Percentiles rank a stretch among this genome's conserved stretches.
phyloP scores from a whole-genome alignment of 2,329 filamentous ascomycete species.

The Pestalotiopsis sp. region DNA sequence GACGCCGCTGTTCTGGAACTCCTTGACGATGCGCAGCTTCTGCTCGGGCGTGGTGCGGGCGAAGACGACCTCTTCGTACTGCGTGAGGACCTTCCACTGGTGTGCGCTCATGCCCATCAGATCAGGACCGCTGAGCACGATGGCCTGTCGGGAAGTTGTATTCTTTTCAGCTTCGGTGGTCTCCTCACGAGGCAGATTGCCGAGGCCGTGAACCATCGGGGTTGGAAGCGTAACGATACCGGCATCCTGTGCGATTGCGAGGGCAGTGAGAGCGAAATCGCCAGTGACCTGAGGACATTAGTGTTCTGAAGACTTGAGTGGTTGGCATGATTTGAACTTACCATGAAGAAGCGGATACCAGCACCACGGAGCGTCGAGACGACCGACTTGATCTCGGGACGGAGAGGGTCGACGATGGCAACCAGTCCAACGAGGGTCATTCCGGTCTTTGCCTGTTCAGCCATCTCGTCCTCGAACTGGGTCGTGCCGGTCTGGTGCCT shows the following conservation, averaged over 20 bases:
- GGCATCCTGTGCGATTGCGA: constrained; percentile 73
- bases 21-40: constrained; percentile 78
- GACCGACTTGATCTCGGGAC: constrained; percentile 70
- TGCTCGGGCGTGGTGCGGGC: constrained; percentile 78
- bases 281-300: constrained; percentile 61
- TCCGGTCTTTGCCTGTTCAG: constrained; percentile 59
- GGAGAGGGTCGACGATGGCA: constrained; percentile 78
- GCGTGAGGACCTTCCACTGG: constrained; percentile 69
- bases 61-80: constrained; percentile 76
- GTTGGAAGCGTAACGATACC: constrained; percentile 65
- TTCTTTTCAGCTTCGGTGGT: constrained; percentile 22
- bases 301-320: constrained; percentile 1
- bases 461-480: constrained; percentile 60
- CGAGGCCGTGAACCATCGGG: constrained; percentile 53
- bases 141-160: constrained; percentile 43
- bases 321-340: constrained; percentile 27
- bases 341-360: constrained; percentile 79
- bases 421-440: constrained; percentile 75
- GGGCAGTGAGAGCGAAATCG: constrained; percentile 75
- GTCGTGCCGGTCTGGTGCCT: constrained; percentile 44
- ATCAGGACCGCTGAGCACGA: constrained; percentile 68
- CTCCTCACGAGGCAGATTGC: constrained; percentile 48
- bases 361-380: constrained; percentile 69
- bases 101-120: constrained; percentile 65
- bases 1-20: constrained; percentile 68